These are phyloP conservation scores for Mercurialis annua DNA, from an alignment of 345 rosid species.

Conservation along the genomic window DNA sequence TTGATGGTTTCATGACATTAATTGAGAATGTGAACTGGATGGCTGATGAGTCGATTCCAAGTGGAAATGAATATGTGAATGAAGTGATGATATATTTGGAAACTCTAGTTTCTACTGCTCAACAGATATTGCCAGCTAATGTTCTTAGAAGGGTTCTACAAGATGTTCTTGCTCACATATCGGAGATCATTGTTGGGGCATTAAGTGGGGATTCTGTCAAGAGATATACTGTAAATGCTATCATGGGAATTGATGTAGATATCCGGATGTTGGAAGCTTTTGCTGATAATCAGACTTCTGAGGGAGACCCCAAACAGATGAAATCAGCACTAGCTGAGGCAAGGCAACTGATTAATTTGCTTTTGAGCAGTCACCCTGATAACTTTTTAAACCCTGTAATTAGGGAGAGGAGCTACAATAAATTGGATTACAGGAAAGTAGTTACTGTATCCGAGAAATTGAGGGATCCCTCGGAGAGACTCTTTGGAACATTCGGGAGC, in stretches of 20 bases:
- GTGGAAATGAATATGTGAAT: slow-evolving; percentile 91
- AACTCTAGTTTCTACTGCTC: slow-evolving; percentile 92
- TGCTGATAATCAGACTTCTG: slow-evolving; percentile 68
- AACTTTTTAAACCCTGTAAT: slow-evolving; percentile 81
- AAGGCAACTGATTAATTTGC: slow-evolving; percentile 77
- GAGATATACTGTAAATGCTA: slow-evolving; percentile 73
- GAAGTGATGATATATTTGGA: slow-evolving; percentile 90
- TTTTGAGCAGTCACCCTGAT: slow-evolving; percentile 87
- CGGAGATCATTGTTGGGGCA: slow-evolving; percentile 69
- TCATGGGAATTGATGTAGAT: slow-evolving; percentile 81
- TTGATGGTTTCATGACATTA: slow-evolving; percentile 83
- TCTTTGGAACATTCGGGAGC: slow-evolving; percentile 86
- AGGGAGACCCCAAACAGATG: slow-evolving; percentile 77
- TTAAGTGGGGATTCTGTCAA: slow-evolving; percentile 72
- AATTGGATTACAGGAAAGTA: slow-evolving; percentile 78
- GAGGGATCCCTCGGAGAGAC: slow-evolving; percentile 82
- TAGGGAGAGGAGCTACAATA: slow-evolving; percentile 78
- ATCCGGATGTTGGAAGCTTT: slow-evolving; percentile 78
- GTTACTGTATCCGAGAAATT: slow-evolving; percentile 77
- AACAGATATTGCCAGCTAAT: slow-evolving; percentile 76
- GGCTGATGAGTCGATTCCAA: slow-evolving; percentile 72
- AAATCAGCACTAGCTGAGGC: slow-evolving; percentile 75
- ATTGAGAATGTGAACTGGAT: slow-evolving; percentile 96
- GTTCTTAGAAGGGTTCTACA: slow-evolving; percentile 80
- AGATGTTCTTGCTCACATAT: slow-evolving; percentile 82